A percentile compares a stretch with the other conserved stretches of the same genome.
Conservation (phyloP, 2,329 filamentous ascomycete species). For the Pestalotiopsis sp. region DNA sequence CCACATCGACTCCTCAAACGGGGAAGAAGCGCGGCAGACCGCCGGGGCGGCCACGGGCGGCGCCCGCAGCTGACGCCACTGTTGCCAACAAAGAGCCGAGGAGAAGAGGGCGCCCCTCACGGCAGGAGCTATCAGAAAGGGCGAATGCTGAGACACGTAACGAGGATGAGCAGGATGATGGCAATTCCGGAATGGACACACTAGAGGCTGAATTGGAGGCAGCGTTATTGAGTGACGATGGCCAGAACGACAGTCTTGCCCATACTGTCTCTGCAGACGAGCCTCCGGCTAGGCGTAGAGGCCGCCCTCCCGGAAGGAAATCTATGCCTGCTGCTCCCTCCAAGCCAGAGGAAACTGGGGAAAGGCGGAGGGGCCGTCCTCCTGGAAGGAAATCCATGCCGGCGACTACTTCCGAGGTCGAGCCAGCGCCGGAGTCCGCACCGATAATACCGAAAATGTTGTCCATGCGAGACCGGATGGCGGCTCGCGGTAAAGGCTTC, state of each 20-base stretch:
- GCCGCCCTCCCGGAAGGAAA: slow-evolving; percentile 34
- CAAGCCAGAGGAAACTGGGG: slow-evolving; percentile 4
- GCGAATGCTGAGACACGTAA: slow-evolving; percentile 28
- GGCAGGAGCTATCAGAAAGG: slow-evolving; percentile 24
- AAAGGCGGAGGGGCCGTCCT: slow-evolving; percentile 37
- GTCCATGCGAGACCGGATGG: slow-evolving; percentile 63
- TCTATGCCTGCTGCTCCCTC: slow-evolving; percentile 1
- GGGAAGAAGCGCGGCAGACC: slow-evolving; percentile 33
- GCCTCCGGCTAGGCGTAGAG: slow-evolving; percentile 28
- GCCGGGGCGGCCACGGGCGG: slow-evolving; percentile 30
- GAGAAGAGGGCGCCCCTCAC: slow-evolving; percentile 31
- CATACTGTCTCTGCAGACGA: background rate
- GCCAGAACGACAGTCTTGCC: slow-evolving; percentile 6
- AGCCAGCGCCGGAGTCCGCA: slow-evolving; percentile 2
- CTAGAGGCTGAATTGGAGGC: slow-evolving; percentile 38
- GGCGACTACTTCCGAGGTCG: slow-evolving; percentile 1
- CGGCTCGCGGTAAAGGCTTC: slow-evolving; percentile 54
- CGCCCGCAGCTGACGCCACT: background rate
- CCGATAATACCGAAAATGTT: slow-evolving; percentile 37
- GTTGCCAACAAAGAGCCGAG: slow-evolving; percentile 20
- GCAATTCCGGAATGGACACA: slow-evolving; percentile 29
- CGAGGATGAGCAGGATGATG: slow-evolving; percentile 24
- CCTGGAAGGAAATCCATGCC: slow-evolving; percentile 21
- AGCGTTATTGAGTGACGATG: slow-evolving; percentile 29
- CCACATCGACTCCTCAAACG: slow-evolving; percentile 21